Evolutionary conservation across 106 monocot species (phyloP), one percentile per base, ranked within the genome.

Genomic region (Platanthera zijinensis): DNA sequence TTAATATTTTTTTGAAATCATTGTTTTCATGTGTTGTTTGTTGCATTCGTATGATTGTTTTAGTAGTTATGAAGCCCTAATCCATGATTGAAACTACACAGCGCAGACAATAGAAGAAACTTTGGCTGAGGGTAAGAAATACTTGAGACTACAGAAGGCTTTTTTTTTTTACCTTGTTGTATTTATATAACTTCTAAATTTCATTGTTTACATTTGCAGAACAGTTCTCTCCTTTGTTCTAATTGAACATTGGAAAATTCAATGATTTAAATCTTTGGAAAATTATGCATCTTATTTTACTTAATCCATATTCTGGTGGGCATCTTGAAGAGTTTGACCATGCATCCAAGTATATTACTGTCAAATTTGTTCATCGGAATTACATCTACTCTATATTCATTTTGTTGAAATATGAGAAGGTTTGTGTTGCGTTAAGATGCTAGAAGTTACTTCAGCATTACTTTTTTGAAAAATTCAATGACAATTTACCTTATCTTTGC

Each of bases 351-450:
- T 72, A 22, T 86, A 18, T 92, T 89, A 86, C 51, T 94, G 57
- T 72, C 76, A 59, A 85, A 76, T 78, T 39, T 88, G 74, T 84
- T 80, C 57, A 73, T 87, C 50, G 78, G 88, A 76, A 75, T 99
- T 79, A 83, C 94, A 21, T 94, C 94, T 53, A 90, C 89, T 79
- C 11, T 90, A 8, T 90, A 88, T 64, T 86, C 80, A 19, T 94
- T 92, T 81, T 88, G 88, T 83, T 99, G 14, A 92, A 94, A 59
- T 92, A 99, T 78, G 99, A 94, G 67, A 92, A 92, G 90, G 99
- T 97, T 83, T 77, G 83, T 81, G 45, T 72, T 69, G 12, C 13
- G 47, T 45, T 67, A 63, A 78, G 51, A 32, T 66, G 45, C 45
- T 74, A 19, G 8, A 25, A 46, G 61, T 7, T 46, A 19, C 32